Evolutionary conservation across 2,329 filamentous ascomycete genomes (phyloP), one percentile per base, ranked within the genome.

Genomic region (Fusarium veterinarium): DNA sequence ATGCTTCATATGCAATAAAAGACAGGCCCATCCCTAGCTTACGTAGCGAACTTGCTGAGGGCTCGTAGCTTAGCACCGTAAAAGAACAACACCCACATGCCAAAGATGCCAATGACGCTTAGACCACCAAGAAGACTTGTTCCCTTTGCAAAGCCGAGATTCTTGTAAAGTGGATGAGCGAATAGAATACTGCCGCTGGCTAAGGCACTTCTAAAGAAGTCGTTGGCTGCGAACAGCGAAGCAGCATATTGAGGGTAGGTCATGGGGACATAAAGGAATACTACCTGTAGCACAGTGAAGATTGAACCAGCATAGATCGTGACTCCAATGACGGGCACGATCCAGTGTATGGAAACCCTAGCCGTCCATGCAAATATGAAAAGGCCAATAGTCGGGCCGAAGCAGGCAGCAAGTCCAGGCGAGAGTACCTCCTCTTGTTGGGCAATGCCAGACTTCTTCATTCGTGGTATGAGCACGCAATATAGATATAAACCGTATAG

Each of bases 301-400:
- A 49, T 40, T 3, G 46, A 60, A 1, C 57, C 84, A 41, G 83
- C 84, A 78, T 88, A 89, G 57, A 90, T 80, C 33, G 82, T 84
- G 75, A 90, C 88, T 67, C 88, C 88, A 23, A 89, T 84, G 7
- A 86, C 87, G 8, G 86, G 86, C 5, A 83, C 87, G 60, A 87
- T 86, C 84, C 87, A 90, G 65, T 86, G 86, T 55, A 89, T 82
- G 2, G 80, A 79, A 0, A 82, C 80, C 17, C 82, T 81, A 17
- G 86, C 83, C 0, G 88, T 89, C 88, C 88, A 90, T 28, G 85
- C 87, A 75, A 88, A 90, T 62, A 90, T 76, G 83, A 91, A 91
- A 13, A 91, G 83, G 16, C 89, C 88, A 28, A 88, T 83, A 2
- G 88, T 85, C 0, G 88, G 85, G 5, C 85, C 85, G 67, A 90